Base-by-base conservation (phyloP, 1,284 basidiomycete genomes). In the Ustilago xerochloae region DNA sequence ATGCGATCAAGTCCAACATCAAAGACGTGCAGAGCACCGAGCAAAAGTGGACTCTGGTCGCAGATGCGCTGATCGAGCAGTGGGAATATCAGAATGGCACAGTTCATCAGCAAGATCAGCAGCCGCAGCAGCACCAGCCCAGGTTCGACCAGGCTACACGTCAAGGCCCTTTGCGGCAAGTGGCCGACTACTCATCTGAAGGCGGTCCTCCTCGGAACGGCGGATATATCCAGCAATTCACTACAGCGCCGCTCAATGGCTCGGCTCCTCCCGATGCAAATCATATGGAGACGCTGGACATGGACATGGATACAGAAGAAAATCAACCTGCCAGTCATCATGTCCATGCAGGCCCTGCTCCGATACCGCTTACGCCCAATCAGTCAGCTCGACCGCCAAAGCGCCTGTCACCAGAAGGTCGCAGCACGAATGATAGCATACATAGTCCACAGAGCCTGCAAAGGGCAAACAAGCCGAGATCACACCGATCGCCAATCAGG, bases 1-100 rank as follows among this genome's bases (percentile, higher is more conserved):
- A 45, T 18, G 53, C 60, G 12, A 36, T 68, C 45, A 56, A 54
- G 36, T 10, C 15, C 20, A 28, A 41, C 20, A 45, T 68, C 49
- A 55, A 32, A 1, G 29, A 56, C 16, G 60, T 58, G n/a, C 38
- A 72, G 22, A 72, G 64, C 26, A 13, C 61, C 6, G 57, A 73
- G 8, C 33, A 36, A 16, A 63, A 57, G 41, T 67, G 61, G 64
- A 33, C 20, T 41, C 33, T 50, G 5, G 54, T 73, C 3, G 70
- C 64, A 0, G 64, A 73, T 28, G 64, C 64, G 4, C 52, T 74
- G 15, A 62, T 74, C 47, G 71, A 74, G 16, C 71, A 74, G 51
- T 74, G 71, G 71, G 51, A 62, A 20, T 74, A 74, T 43, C 71
- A 74, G 50, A 29, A 58, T 6, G 63, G 56, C 4, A 29, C 41